phyloP scores from a whole-genome alignment of 805 yeast species.

The Scheffersomyces lignosus region DNA sequence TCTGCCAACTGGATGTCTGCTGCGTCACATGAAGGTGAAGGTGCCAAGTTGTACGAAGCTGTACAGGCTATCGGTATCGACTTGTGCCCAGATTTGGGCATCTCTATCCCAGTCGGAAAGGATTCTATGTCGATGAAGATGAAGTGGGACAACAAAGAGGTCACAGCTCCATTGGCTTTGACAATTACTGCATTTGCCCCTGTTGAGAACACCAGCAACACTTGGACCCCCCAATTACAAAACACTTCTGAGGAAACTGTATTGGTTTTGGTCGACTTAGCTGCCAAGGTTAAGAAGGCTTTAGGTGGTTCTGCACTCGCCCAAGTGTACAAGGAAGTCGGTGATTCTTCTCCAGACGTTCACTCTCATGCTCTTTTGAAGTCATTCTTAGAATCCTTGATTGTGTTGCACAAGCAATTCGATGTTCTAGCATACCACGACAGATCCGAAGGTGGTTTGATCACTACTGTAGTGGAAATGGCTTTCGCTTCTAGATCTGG shows the following conservation, averaged over 20 bases:
- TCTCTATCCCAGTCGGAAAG: slow-evolving; percentile 96
- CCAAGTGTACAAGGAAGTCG: slow-evolving; percentile 88
- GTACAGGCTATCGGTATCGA: slow-evolving; percentile 95
- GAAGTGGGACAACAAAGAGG: slow-evolving; percentile 94
- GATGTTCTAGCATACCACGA: slow-evolving; percentile 90
- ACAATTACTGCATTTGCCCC: slow-evolving; percentile 91
- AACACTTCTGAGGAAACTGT: slow-evolving; percentile 52
- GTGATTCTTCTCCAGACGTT: slow-evolving; percentile 80
- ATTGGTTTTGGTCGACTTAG: slow-evolving; percentile 79
- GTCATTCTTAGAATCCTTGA: slow-evolving; percentile 66
- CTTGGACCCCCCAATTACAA: slow-evolving; percentile 91
- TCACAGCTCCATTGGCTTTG: slow-evolving; percentile 91
- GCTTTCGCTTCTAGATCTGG: slow-evolving; percentile 96
- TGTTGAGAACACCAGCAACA: slow-evolving; percentile 76
- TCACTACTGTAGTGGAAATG: slow-evolving; percentile 87
- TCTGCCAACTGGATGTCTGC: slow-evolving; percentile 99
- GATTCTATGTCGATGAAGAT: slow-evolving; percentile 99
- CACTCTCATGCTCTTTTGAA: slow-evolving; percentile 64
- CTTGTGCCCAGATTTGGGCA: slow-evolving; percentile 88
- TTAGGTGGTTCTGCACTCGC: slow-evolving; percentile 95
- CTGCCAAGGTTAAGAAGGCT: slow-evolving; percentile 50
- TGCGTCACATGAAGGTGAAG: slow-evolving; percentile 93
- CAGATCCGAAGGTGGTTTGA: slow-evolving; percentile 93
- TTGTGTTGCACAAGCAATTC: slow-evolving; percentile 65
- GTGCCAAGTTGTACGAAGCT: slow-evolving; percentile 91